These are phyloP conservation scores for Trapa bicornis DNA, from an alignment of 345 rosid genomes.

Conservation along the genomic window DNA sequence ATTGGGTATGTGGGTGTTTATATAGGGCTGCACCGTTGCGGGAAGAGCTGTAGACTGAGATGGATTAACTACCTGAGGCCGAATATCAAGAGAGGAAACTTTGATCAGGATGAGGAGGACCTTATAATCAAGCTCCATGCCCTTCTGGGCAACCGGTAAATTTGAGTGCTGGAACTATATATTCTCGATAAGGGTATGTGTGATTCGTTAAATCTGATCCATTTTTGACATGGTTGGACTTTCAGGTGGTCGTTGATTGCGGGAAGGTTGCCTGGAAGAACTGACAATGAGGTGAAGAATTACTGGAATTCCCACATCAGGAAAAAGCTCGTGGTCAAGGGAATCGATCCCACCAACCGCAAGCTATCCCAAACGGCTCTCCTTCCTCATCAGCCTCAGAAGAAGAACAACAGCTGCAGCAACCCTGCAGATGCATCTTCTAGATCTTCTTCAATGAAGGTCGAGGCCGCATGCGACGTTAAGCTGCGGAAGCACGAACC, in stretches of 20 bases:
- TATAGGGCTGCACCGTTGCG: slow-evolving; percentile 46
- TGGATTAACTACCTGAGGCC: slow-evolving; percentile 24
- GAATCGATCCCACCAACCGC: slow-evolving; percentile 3
- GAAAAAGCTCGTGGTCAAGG: slow-evolving; percentile 4
- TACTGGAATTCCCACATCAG: slow-evolving; percentile 18
- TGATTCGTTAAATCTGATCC: not conserved
- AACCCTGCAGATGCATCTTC: not conserved
- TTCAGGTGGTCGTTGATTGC: slow-evolving; percentile 36
- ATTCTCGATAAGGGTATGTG: too few species aligned
- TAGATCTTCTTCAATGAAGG: not conserved
- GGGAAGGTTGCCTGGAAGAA: slow-evolving; percentile 38
- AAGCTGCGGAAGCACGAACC: not conserved
- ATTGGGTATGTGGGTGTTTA: not conserved
- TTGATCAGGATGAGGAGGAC: slow-evolving; percentile 33
- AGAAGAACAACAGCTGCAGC: not conserved
- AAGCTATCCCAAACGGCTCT: slow-evolving; percentile 2
- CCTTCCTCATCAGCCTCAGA: not conserved
- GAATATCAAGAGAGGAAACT: slow-evolving; percentile 35
- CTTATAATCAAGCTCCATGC: slow-evolving; percentile 34
- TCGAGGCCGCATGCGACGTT: not conserved
- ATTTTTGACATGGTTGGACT: not conserved
- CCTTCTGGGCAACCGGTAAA: slow-evolving; percentile 29
- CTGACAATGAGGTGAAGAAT: slow-evolving; percentile 31
- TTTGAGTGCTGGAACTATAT: too few species aligned
- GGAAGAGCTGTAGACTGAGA: slow-evolving; percentile 29